Conservation (phyloP, 2,329 filamentous ascomycete genomes). For the Penicillium griseofulvum region DNA sequence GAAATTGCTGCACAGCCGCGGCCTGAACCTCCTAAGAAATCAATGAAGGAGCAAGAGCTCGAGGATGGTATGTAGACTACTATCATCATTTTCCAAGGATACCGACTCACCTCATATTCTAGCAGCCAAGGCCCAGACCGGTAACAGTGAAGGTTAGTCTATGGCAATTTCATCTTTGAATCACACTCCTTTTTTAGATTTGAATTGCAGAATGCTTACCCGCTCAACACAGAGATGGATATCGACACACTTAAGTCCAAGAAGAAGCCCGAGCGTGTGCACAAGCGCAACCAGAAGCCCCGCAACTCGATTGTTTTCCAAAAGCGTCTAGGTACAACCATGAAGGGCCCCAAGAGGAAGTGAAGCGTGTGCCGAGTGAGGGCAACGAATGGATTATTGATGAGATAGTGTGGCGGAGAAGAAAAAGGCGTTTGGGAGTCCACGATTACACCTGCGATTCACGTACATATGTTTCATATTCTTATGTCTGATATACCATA, state of each 20-base stretch:
- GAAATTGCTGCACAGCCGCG: constrained; percentile 76
- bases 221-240: constrained; percentile 37
- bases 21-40: constrained; percentile 54
- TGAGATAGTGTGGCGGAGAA: background rate
- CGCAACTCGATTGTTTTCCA: constrained; percentile 43
- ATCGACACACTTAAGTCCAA: constrained; percentile 34
- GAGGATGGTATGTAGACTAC: constrained; percentile 25
- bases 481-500: constrained; percentile 4
- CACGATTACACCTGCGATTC: constrained; percentile 5
- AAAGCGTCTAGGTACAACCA: constrained; percentile 30
- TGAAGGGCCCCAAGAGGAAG: constrained; percentile 35
- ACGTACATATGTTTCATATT: constrained; percentile 11
- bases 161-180: background rate
- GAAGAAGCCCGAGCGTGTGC: constrained; percentile 36
- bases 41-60: constrained; percentile 26
- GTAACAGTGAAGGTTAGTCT: constrained; percentile 24
- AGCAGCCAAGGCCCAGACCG: constrained; percentile 12
- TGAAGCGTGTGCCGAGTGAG: constrained; percentile 9
- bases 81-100: background rate
- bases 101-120: background rate
- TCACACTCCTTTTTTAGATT: background rate
- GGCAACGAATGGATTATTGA: background rate
- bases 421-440: constrained; percentile 15
- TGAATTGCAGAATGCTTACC: constrained; percentile 5
- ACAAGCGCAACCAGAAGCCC: constrained; percentile 38